phyloP scores from a whole-genome alignment of 306 rosid genomes.

The Glycine latifolia region DNA sequence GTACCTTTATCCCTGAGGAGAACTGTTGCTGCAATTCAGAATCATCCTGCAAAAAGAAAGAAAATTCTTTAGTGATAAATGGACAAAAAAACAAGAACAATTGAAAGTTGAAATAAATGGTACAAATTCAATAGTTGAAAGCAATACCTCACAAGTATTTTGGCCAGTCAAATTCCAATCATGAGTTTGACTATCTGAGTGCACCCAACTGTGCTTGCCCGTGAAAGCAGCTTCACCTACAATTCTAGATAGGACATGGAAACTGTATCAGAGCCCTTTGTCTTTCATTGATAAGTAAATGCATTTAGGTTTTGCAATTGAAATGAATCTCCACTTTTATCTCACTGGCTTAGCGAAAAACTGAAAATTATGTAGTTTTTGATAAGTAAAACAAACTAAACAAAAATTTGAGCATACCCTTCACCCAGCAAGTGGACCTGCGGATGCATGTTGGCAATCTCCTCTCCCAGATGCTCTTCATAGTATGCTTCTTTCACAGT shows the following conservation, averaged over 20 bases:
- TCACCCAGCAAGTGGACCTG: slow-evolving; percentile 75
- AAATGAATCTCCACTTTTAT: neutral
- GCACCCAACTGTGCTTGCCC: slow-evolving; percentile 75
- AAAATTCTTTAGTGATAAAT: slow-evolving; percentile 21
- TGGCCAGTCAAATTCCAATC: slow-evolving; percentile 51
- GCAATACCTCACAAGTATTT: slow-evolving; percentile 53
- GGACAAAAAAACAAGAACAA: slow-evolving; percentile 19
- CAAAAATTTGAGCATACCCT: slow-evolving; percentile 62
- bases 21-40: slow-evolving; percentile 61
- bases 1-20: slow-evolving; percentile 79
- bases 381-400: neutral
- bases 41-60: slow-evolving; percentile 56
- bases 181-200: slow-evolving; percentile 55
- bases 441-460: slow-evolving; percentile 59
- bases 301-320: neutral
- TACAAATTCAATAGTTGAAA: slow-evolving; percentile 10
- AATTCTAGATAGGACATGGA: slow-evolving; percentile 55
- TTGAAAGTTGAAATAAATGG: neutral
- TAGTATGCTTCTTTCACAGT: slow-evolving; percentile 69
- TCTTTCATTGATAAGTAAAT: no score
- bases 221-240: slow-evolving; percentile 82
- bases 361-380: neutral
- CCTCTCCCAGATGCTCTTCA: slow-evolving; percentile 62
- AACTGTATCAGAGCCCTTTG: neutral
- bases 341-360: neutral